These are phyloP conservation scores for Lagenaria siceraria DNA, from an alignment of 306 rosid species.

Conservation along the genomic window DNA sequence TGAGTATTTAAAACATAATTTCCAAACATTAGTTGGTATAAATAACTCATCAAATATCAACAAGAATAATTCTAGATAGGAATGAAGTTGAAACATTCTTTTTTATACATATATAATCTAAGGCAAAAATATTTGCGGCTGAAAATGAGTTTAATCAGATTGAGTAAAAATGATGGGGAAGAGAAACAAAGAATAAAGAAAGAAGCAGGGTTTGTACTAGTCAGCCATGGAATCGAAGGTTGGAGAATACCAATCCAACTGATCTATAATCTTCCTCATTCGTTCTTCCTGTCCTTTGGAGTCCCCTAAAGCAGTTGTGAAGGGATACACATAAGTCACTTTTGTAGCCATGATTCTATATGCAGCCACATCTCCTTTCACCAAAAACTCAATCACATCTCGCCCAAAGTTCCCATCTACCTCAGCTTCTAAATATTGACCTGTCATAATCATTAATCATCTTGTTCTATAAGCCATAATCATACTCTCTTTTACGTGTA, in stretches of 20 bases:
- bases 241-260: slow-evolving; percentile 86
- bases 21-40: background rate
- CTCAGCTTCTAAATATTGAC: slow-evolving; percentile 74
- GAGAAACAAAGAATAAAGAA: background rate
- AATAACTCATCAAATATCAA: background rate
- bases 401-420: slow-evolving; percentile 75
- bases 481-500: background rate
- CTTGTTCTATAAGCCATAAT: background rate
- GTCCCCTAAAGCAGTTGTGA: slow-evolving; percentile 85
- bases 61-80: background rate
- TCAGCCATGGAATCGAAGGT: slow-evolving; percentile 69
- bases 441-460: slow-evolving; percentile 20
- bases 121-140: background rate
- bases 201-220: background rate
- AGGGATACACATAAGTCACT: slow-evolving; percentile 78
- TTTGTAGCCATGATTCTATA: slow-evolving; percentile 70
- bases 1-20: too few relatives aligned
- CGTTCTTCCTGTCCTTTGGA: slow-evolving; percentile 86
- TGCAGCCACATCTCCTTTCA: slow-evolving; percentile 67
- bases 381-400: slow-evolving; percentile 81
- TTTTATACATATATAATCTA: too few relatives aligned
- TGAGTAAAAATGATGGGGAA: background rate
- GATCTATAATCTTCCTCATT: slow-evolving; percentile 53
- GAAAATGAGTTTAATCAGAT: background rate
- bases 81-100: background rate